Conservation (phyloP, 192 early-diverging fungal species). For the Backusella westeae region DNA sequence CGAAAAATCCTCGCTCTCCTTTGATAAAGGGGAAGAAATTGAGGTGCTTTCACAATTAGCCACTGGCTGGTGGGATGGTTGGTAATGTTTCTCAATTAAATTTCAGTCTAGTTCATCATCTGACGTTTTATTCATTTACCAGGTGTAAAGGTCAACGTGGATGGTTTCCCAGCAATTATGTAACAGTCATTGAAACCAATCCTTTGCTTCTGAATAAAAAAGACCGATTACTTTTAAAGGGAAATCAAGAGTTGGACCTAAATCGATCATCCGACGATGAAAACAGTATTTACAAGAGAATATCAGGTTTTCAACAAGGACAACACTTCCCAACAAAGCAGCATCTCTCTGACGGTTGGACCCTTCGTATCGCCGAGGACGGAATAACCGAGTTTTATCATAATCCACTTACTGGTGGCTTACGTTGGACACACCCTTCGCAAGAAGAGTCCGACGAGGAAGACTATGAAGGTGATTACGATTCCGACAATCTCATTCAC, state of each 20-base stretch:
- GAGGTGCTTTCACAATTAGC: slow-evolving; percentile 87
- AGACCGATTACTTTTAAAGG: neutral
- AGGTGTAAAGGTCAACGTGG: slow-evolving; percentile 74
- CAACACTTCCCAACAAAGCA: neutral
- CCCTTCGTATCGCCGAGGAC: slow-evolving; percentile 27
- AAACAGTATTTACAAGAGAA: slow-evolving; percentile 11
- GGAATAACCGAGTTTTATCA: slow-evolving; percentile 36
- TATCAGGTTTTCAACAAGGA: neutral
- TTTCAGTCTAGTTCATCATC: neutral
- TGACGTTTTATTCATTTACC: neutral
- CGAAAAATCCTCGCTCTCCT: slow-evolving; percentile 76
- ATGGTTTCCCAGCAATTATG: slow-evolving; percentile 92
- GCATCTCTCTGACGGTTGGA: slow-evolving; percentile 23
- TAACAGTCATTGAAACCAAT: slow-evolving; percentile 48
- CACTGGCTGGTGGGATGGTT: slow-evolving; percentile 98
- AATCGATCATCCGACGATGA: slow-evolving; percentile 2
- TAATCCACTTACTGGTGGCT: slow-evolving; percentile 36
- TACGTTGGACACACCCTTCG: slow-evolving; percentile 36
- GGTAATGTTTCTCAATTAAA: slow-evolving; percentile 25
- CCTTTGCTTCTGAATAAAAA: slow-evolving; percentile 2
- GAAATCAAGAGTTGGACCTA: neutral
- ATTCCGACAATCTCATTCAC: neutral
- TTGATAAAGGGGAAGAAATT: slow-evolving; percentile 84
- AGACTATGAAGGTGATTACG: slow-evolving; percentile 12
- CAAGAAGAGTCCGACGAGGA: slow-evolving; percentile 18